A percentile compares a stretch with the other conserved stretches of the same genome.
Conservation (phyloP, 1,139 yeast species). For the Taiozyma sp. region DNA sequence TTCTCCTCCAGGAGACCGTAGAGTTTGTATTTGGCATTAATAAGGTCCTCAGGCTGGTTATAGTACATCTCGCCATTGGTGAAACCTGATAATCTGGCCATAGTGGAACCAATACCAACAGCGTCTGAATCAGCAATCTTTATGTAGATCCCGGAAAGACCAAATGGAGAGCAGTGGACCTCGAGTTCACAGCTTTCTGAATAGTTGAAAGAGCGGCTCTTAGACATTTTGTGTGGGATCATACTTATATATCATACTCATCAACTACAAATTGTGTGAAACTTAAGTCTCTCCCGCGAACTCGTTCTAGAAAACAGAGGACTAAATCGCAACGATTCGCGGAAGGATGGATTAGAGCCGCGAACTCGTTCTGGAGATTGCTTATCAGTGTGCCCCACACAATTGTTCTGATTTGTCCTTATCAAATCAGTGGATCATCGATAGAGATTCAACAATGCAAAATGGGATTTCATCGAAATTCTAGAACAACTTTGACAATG, state of each 20-base stretch:
- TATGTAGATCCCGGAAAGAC: slow-evolving; percentile 49
- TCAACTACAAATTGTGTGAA: no score
- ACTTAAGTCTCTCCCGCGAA: no score
- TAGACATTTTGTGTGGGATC: slow-evolving; percentile 1
- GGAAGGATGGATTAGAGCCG: not conserved
- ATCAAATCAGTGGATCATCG: not conserved
- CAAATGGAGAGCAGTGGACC: slow-evolving; percentile 56
- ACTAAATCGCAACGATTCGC: no score
- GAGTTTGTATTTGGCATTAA: slow-evolving; percentile 45
- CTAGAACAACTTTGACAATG: no score
- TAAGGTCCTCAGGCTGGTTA: slow-evolving; percentile 44
- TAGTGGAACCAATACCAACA: slow-evolving; percentile 55
- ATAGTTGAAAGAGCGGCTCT: slow-evolving; percentile 32
- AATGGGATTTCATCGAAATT: no score
- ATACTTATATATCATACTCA: no score
- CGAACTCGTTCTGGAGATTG: not conserved
- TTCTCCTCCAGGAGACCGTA: slow-evolving; percentile 50
- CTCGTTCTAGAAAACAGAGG: no score
- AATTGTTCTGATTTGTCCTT: not conserved
- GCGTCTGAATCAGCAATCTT: slow-evolving; percentile 48
- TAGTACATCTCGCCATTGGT: slow-evolving; percentile 49
- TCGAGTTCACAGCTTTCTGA: slow-evolving; percentile 53
- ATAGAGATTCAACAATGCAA: no score
- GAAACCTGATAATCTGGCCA: slow-evolving; percentile 53
- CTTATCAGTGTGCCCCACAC: not conserved